Percentiles rank a stretch among this genome's conserved stretches.
Conservation (phyloP, 441 rosid genomes). For the Raphanus hybrid region DNA sequence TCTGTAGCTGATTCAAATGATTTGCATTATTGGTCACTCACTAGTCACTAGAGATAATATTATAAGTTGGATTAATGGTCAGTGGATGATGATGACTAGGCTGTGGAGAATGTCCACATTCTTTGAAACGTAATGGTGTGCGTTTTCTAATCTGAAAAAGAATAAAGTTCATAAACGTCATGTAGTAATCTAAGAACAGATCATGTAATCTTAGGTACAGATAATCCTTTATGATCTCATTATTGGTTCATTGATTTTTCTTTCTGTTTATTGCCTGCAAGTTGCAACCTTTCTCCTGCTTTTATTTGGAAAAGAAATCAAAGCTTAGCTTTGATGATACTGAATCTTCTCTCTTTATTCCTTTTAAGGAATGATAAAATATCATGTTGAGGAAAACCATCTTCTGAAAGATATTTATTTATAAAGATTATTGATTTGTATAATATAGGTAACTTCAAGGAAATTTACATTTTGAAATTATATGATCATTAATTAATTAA, state of each 20-base stretch:
- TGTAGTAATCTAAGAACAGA: conserved; percentile 42
- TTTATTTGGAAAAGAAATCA: conserved; percentile 6
- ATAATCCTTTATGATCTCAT: conserved; percentile 41
- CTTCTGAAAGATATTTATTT: background rate
- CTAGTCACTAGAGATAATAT: background rate
- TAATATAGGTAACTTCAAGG: background rate
- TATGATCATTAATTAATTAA: background rate
- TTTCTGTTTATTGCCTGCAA: conserved; percentile 7
- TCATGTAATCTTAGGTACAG: conserved; percentile 45
- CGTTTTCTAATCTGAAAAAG: background rate
- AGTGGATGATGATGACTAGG: conserved; percentile 29
- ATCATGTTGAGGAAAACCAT: background rate
- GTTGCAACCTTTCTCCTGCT: conserved; percentile 8
- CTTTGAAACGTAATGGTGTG: conserved; percentile 35
- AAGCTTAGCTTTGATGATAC: conserved; percentile 7
- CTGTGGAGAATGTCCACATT: conserved; percentile 38
- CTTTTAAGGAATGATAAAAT: background rate
- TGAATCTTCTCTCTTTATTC: background rate
- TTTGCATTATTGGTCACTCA: background rate
- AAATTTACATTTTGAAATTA: background rate
- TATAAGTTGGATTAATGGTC: conserved; percentile 16
- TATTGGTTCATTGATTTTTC: conserved; percentile 31
- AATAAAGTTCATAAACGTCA: conserved; percentile 9
- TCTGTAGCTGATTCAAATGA: background rate
- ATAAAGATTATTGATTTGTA: background rate